Base-by-base conservation (phyloP, 352 stramenopile genomes). In the Phytophthora sp. region DNA sequence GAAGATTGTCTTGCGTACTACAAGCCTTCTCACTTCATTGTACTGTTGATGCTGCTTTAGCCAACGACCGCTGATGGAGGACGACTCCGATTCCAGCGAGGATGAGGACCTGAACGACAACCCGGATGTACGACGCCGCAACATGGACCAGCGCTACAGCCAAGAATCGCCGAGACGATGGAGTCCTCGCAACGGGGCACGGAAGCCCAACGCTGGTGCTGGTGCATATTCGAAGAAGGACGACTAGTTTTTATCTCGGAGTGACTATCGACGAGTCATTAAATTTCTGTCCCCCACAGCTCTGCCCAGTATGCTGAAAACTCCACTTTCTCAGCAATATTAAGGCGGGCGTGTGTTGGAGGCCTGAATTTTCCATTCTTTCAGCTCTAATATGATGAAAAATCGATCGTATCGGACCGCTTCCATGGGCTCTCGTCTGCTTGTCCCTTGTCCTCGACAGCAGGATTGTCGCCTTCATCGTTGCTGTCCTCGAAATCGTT, bases 401-500 rank as follows among this genome's bases (percentile, higher is more conserved):
- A 95, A 50, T 93, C 75, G 55, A 95, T 91, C 50, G 58, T 57
- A 58, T 95, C 81, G 0, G 85, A 93, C 55, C 71, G 84, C 52
- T 83, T 67, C 87, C 87, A 95, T 45, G 76, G 52, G 27, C 66
- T 70, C 6, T 69, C 51, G 13, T 64, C 47, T 54, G 57, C 46
- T 16, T 73, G 49, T 23, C 70, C 47, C 8, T 57, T 62, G 21
- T 58, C 47, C 23, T 63, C 52, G 4, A 21, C 30, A 49, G 63
- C 30, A 18, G 52, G 12, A 12, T 39, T 39, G 1, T 76, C 57
- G 7, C 82, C 74, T 16, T 93, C 84, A 3, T 88, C 80, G 7
- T 91, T 84, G 36, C 82, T 91, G 64, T 95, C 83, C 49, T 92
- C 84, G 68, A 95, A 95, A 76, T 95, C 87, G 51, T 95, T 88